phyloP scores from a whole-genome alignment of 306 rosid species.

The Acacia confusa region DNA sequence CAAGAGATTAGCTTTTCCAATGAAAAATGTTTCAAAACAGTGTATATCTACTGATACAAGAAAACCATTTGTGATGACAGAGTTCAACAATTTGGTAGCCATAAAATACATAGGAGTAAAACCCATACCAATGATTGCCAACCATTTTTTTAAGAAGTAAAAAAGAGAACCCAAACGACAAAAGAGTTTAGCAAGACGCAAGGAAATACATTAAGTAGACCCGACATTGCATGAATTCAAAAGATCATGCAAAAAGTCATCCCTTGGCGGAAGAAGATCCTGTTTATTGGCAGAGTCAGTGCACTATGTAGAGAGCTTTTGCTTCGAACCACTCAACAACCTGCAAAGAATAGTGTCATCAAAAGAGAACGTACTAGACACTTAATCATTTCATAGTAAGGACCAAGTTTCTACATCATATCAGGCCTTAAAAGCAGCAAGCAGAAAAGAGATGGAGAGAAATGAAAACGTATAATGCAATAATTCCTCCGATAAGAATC shows the following conservation, averaged over 20 bases:
- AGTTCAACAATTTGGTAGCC: slow-evolving; percentile 14
- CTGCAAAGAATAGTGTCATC: slow-evolving; percentile 44
- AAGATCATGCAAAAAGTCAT: slow-evolving; percentile 39
- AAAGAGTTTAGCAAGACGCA: slow-evolving; percentile 21
- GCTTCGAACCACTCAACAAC: slow-evolving; percentile 40
- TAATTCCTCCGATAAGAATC: background rate
- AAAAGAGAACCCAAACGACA: background rate
- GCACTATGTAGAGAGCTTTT: slow-evolving; percentile 41
- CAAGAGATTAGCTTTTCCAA: slow-evolving; percentile 11
- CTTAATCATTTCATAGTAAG: background rate
- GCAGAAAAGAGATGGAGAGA: background rate
- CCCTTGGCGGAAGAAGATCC: slow-evolving; percentile 35
- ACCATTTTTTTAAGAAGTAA: background rate
- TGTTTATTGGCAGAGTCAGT: slow-evolving; percentile 32
- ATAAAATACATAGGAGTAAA: background rate
- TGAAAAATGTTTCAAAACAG: slow-evolving; percentile 30
- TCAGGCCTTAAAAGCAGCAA: background rate
- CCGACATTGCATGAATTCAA: slow-evolving; percentile 60
- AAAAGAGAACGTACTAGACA: slow-evolving; percentile 34
- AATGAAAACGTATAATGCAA: background rate
- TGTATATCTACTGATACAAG: background rate
- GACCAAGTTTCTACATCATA: slow-evolving; percentile 23
- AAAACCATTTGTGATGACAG: background rate
- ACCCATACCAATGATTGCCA: background rate
- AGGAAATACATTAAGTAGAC: slow-evolving; percentile 55